Evolutionary conservation across 2,329 filamentous ascomycete genomes (phyloP).

Genomic region (Aspergillus thermomutatus): DNA sequence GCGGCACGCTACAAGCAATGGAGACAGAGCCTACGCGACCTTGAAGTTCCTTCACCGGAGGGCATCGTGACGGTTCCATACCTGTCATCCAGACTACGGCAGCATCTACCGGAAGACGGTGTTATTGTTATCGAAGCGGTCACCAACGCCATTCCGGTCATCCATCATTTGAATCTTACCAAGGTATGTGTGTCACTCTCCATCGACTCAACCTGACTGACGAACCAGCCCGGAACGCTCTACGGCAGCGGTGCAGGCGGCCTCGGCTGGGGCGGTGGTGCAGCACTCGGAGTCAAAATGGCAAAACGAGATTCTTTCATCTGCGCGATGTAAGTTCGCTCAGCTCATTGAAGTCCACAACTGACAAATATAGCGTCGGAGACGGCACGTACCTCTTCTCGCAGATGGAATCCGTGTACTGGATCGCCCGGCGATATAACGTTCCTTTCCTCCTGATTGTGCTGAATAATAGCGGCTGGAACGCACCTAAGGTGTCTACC

Average conservation of each 20-base stretch:
- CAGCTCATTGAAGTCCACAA: background rate
- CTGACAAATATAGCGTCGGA: conserved; percentile 43
- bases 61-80: conserved; percentile 49
- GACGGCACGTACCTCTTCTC: conserved; percentile 65
- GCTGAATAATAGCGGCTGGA: conserved; percentile 67
- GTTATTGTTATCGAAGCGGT: conserved; percentile 75
- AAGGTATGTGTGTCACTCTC: background rate
- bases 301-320: conserved; percentile 55
- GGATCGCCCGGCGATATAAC: conserved; percentile 62
- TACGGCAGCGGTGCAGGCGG: conserved; percentile 70
- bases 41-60: background rate
- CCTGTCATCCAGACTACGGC: conserved; percentile 52
- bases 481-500: conserved; percentile 48
- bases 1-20: background rate
- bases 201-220: background rate
- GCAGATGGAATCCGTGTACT: conserved; percentile 63
- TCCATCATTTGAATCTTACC: conserved; percentile 63
- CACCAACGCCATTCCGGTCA: conserved; percentile 37
- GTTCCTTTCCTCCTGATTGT: conserved; percentile 64
- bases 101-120: conserved; percentile 58
- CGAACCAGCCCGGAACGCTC: conserved; percentile 33
- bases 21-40: background rate
- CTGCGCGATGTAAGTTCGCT: conserved; percentile 47
- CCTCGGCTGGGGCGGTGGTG: conserved; percentile 74
- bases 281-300: conserved; percentile 69